Base-by-base conservation (phyloP, 768 basidiomycete species). In the Tephrocybe sp. region DNA sequence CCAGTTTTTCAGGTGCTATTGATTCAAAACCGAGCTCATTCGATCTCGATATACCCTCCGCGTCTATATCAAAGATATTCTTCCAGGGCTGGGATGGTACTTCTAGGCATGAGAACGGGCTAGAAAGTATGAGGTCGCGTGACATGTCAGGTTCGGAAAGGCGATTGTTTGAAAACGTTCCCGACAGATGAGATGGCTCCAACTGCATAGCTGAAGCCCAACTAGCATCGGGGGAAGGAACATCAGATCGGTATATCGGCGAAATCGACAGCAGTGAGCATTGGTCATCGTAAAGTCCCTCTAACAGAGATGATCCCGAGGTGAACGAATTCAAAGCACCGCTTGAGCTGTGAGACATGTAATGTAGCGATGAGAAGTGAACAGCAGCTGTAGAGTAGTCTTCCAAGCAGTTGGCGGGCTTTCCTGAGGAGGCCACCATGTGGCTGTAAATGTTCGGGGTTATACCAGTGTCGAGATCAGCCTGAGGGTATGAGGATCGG, bases 141-240 rank as follows among this genome's bases (percentile, higher is more conserved):
- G 37, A 12, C 18, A 9, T 19, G 12, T 38, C 49, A 45, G 7
- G 22, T 44, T 53, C 39, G 29, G 30, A 22, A 24, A 47, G 39
- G 16, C 42, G 21, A 18, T 29, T 43, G 27, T 50, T 57, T 50
- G 71, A 61, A 23, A n/a, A n/a, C n/a, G 72, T 67, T 25, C 73
- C 69, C 25, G 68, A 52, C 18, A 77, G 76, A 55, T 78, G n/a
- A n/a, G n/a, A n/a, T n/a, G n/a, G n/a, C n/a, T n/a, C n/a, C 68
- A 42, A 79, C 62, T 23, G 70, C 64, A 9, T 4, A 57, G 50
- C 27, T 7, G 60, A 56, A 22, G 49, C 49, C 48, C 65, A 68
- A 64, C 69, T 34, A 15, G 15, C 15, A 7, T 34, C 33, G 33
- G 15, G 33, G 15, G 33, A 66, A 36, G 73, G 74, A 21, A 70